A percentile compares a stretch with the other conserved stretches of the same genome.
phyloP scores from a whole-genome alignment of 345 rosid genomes.

The Lumnitzera racemosa region DNA sequence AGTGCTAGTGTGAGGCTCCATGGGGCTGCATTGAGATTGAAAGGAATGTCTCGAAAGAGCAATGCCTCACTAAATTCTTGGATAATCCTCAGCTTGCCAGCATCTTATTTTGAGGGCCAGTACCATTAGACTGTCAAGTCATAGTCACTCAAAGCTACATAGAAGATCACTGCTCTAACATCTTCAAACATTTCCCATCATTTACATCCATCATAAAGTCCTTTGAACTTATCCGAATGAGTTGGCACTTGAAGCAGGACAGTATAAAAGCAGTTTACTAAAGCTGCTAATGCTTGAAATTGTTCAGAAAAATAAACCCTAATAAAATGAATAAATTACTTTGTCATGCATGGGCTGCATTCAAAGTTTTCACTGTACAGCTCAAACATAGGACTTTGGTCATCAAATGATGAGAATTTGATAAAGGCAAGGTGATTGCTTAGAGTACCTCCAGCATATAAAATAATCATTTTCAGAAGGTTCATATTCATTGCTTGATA shows the following conservation, averaged over 20 bases:
- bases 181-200: constrained; percentile 72
- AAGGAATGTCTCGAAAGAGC: constrained; percentile 41
- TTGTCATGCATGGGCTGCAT: constrained; percentile 26
- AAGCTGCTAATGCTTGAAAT: background rate
- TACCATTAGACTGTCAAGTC: constrained; percentile 28
- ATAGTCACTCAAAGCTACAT: constrained; percentile 53
- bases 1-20: constrained; percentile 26
- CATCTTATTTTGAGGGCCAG: constrained; percentile 40
- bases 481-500: constrained; percentile 57
- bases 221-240: constrained; percentile 46
- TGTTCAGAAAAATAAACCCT: background rate
- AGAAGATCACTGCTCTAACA: constrained; percentile 45
- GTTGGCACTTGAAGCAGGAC: constrained; percentile 33
- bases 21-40: constrained; percentile 43
- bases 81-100: constrained; percentile 39
- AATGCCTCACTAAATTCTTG: constrained; percentile 38
- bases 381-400: constrained; percentile 46
- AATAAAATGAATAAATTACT: constrained; percentile 16
- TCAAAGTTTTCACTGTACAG: constrained; percentile 33
- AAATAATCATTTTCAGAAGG: constrained; percentile 46
- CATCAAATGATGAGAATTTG: constrained; percentile 44
- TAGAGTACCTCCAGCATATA: constrained; percentile 51
- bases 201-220: constrained; percentile 47
- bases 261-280: background rate
- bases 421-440: constrained; percentile 47